Evolutionary conservation across 495 filamentous ascomycete genomes (phyloP), one percentile per base, ranked within the genome.

Genomic region (Podospora bellae-mahoneyi): DNA sequence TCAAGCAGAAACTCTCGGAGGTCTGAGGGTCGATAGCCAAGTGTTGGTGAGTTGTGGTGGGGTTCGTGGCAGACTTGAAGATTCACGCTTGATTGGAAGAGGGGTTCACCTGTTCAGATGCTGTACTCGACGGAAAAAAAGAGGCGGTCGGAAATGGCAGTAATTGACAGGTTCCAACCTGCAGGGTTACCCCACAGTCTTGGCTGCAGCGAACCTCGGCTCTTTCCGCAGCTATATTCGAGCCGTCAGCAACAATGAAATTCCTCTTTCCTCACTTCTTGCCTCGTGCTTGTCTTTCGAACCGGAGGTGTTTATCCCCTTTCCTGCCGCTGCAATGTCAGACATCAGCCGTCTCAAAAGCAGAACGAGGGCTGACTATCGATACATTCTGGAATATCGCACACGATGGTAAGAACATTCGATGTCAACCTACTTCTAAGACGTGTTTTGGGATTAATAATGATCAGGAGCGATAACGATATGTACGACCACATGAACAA

Each of bases 401-500:
- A 96, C 93, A 66, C 82, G 94, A 88, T 98, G 94, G 94, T 93
- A 80, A 72, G 78, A 16, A 19, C 20, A 44, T n/a, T 10, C 26
- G 13, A 32, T 7, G 3, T 7, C 39, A 48, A 10, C 39, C 13
- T 16, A 13, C 39, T 10, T 39, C 34, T 55, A 59, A 66, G 27
- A 27, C 59, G 16, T 16, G 26, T 18, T 26, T 6, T 18, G 16
- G 20, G 15, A 10, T 5, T 23, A 16, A 28, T 4, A 5, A 53
- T 63, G 60, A 19, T 60, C 68, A 94, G 92, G 92, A 88, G 84
- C 74, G 95, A 99, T 78, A 97, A 97, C 74, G 94, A 97, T 80
- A 95, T 96, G 91, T 98, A 97, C 78, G 85, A 89, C 58, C 92
- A 96, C 71, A 85, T 85, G 80, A 96, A 95, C 78, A 95, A 96